Evolutionary conservation across 441 rosid genomes (phyloP).

Genomic region (Bocquillonia castaneifolia): DNA sequence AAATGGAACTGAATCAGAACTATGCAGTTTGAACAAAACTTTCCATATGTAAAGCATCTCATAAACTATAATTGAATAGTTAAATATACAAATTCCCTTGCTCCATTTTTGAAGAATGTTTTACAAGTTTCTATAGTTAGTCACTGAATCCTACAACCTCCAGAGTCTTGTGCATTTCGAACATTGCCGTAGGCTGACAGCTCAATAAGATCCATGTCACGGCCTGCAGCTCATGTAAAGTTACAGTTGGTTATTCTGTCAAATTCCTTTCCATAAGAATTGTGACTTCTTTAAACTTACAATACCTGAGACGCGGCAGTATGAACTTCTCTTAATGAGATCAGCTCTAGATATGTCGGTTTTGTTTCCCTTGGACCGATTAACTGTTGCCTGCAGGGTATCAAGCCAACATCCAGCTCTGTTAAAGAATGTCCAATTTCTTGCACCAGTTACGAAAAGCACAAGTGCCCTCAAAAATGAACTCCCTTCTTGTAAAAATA

Average conservation of each 20-base stretch:
- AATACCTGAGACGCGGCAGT: conserved; percentile 82
- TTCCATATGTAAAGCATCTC: background rate
- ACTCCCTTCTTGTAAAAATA: background rate
- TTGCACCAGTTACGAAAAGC: background rate
- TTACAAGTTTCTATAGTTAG: background rate
- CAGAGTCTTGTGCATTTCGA: conserved; percentile 47
- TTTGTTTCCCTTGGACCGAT: conserved; percentile 80
- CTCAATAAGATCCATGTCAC: conserved; percentile 88
- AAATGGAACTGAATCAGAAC: background rate
- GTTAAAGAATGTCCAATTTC: background rate
- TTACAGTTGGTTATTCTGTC: conserved; percentile 7
- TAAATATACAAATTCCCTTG: background rate
- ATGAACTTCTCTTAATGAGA: conserved; percentile 74
- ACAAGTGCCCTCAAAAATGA: background rate
- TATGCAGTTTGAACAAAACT: background rate
- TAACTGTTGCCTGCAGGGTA: conserved; percentile 63
- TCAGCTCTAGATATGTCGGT: conserved; percentile 75
- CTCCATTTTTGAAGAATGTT: background rate
- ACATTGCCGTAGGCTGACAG: conserved; percentile 83
- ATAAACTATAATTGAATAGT: background rate
- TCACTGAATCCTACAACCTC: conserved; percentile 84
- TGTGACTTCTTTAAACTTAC: background rate
- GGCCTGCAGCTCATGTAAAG: conserved; percentile 39
- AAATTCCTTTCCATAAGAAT: conserved; percentile 7
- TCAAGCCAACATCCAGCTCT: conserved; percentile 1